Evolutionary conservation across 2,329 filamentous ascomycete genomes (phyloP).

Genomic region (Pyrenophora seminiperda): DNA sequence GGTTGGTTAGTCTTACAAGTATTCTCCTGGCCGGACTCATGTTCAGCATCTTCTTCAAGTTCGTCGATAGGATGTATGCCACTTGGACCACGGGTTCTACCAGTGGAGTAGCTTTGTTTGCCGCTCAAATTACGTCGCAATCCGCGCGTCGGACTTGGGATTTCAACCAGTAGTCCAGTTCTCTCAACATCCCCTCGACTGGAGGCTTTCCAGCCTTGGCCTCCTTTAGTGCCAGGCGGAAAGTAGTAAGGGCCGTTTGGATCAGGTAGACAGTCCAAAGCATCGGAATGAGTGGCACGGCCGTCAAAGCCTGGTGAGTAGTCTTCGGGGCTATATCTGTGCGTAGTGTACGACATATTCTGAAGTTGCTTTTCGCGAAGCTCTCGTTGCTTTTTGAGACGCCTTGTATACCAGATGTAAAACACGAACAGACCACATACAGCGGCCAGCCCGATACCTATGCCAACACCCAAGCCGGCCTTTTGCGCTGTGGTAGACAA

Average conservation of each 20-base stretch:
- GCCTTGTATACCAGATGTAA: constrained; percentile 55
- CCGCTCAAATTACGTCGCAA: constrained; percentile 49
- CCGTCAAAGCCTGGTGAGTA: constrained; percentile 44
- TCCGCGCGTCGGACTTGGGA: constrained; percentile 56
- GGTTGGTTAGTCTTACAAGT: constrained; percentile 19
- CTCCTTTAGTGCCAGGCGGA: constrained; percentile 26
- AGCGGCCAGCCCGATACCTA: constrained; percentile 52
- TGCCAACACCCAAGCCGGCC: constrained; percentile 52
- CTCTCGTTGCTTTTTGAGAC: constrained; percentile 49
- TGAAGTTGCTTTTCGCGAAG: constrained; percentile 61
- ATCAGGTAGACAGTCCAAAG: constrained; percentile 40
- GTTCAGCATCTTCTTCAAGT: constrained; percentile 59
- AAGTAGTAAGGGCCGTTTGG: constrained; percentile 38
- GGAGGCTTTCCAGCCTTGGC: constrained; percentile 41
- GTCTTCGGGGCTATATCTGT: constrained; percentile 52
- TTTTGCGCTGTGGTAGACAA: constrained; percentile 54
- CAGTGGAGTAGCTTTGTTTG: constrained; percentile 55
- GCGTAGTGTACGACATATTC: constrained; percentile 57
- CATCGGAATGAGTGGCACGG: constrained; percentile 49
- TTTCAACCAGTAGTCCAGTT: constrained; percentile 54
- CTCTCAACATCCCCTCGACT: constrained; percentile 49
- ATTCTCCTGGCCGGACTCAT: constrained; percentile 23
- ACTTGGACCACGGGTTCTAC: constrained; percentile 56
- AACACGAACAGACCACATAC: constrained; percentile 50
- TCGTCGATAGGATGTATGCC: constrained; percentile 68